These are phyloP conservation scores for Prunus campanulata DNA, from an alignment of 306 rosid species.

Conservation along the genomic window DNA sequence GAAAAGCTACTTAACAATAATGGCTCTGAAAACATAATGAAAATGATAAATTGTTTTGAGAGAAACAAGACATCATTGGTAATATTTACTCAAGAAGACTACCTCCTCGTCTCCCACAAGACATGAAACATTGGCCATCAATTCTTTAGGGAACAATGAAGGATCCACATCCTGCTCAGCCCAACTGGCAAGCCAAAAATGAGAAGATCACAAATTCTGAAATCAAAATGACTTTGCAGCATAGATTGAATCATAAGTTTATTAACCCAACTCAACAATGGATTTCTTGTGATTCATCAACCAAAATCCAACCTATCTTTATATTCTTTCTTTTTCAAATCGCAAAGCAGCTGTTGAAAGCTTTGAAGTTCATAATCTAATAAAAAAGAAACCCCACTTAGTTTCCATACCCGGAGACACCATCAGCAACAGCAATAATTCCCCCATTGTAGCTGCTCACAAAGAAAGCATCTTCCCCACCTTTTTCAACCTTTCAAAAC, in stretches of 20 bases:
- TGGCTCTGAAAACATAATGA: background rate
- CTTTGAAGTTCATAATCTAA: background rate
- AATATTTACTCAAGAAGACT: conserved; percentile 9
- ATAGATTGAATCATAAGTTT: background rate
- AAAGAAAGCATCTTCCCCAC: conserved; percentile 95
- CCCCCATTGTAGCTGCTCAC: conserved; percentile 72
- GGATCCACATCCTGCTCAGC: conserved; percentile 92
- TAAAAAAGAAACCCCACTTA: conserved; percentile 3
- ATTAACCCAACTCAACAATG: background rate
- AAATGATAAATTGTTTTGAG: too few species aligned
- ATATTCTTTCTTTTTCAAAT: background rate
- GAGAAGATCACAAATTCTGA: background rate
- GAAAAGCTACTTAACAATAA: background rate
- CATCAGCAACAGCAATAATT: conserved; percentile 91
- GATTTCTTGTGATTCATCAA: background rate
- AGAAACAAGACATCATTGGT: background rate
- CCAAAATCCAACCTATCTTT: background rate
- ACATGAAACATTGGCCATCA: conserved; percentile 63
- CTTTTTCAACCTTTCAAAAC: conserved; percentile 61
- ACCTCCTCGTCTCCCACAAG: conserved; percentile 71
- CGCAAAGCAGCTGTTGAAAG: background rate
- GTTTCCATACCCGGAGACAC: conserved; percentile 84
- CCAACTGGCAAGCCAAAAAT: conserved; percentile 57
- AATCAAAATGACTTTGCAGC: background rate
- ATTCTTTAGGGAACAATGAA: conserved; percentile 74